A percentile compares a stretch with the other conserved stretches of the same genome.
Conservation (phyloP, 768 basidiomycete species). For the Xanthoconium stramineum region DNA sequence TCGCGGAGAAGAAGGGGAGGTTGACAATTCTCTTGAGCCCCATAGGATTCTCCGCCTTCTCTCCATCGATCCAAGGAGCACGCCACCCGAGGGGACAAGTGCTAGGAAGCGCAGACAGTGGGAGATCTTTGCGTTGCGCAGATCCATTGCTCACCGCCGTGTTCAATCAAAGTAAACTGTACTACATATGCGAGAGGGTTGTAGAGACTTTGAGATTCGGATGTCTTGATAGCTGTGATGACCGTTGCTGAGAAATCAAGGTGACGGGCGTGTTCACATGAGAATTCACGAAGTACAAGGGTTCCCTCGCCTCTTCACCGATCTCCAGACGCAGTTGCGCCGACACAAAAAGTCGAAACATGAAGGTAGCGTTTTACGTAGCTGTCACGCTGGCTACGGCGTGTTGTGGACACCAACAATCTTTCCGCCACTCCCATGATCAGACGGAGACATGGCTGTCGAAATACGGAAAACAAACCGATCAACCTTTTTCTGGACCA, state of each 20-base stretch:
- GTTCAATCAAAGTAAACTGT: conserved; percentile 5
- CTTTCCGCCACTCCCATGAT: conserved; percentile 1
- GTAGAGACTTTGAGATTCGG: background rate
- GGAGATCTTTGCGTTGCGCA: conserved; percentile 45
- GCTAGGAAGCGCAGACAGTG: conserved; percentile 45
- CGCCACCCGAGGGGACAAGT: conserved; percentile 29
- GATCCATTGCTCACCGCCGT: conserved; percentile 25
- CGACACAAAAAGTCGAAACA: too few relatives aligned
- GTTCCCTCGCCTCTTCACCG: too few relatives aligned
- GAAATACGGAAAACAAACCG: conserved; percentile 73
- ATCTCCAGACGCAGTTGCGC: too few relatives aligned
- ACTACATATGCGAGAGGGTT: background rate
- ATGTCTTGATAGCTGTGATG: background rate
- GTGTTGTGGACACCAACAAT: conserved; percentile 14
- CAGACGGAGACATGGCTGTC: conserved; percentile 51
- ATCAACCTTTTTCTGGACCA: conserved; percentile 77
- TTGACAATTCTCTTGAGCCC: conserved; percentile 65
- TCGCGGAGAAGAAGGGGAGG: conserved; percentile 71
- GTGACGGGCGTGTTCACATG: too few relatives aligned
- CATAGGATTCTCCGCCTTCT: conserved; percentile 56
- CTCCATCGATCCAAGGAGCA: conserved; percentile 42
- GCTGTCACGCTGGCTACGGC: background rate
- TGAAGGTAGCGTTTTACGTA: background rate
- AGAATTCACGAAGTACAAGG: too few relatives aligned
- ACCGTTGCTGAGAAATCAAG: too few relatives aligned